These are phyloP conservation scores for Hypomyces rosellus DNA, from an alignment of 2,329 filamentous ascomycete species.

Conservation along the genomic window DNA sequence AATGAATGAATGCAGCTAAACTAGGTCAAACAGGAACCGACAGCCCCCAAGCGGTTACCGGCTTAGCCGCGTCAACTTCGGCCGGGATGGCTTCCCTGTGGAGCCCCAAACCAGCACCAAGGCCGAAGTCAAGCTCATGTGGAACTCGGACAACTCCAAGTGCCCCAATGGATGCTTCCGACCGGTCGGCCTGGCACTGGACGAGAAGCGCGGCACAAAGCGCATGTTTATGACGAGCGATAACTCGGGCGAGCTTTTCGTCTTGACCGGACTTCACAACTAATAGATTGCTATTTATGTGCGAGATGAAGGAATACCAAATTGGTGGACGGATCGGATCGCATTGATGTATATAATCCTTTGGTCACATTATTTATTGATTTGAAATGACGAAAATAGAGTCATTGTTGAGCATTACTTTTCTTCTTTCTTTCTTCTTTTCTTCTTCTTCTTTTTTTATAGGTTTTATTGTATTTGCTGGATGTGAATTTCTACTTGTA, in stretches of 20 bases:
- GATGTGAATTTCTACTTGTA: too few species aligned
- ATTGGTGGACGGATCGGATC: too few species aligned
- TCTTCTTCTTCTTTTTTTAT: too few species aligned
- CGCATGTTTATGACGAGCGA: slow-evolving; percentile 50
- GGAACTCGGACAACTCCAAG: slow-evolving; percentile 38
- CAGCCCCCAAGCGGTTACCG: slow-evolving; percentile 32
- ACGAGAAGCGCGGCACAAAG: slow-evolving; percentile 29
- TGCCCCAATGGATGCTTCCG: slow-evolving; percentile 48
- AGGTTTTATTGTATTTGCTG: too few species aligned
- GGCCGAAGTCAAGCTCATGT: slow-evolving; percentile 41
- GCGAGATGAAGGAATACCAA: too few species aligned
- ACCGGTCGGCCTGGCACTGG: slow-evolving; percentile 41
- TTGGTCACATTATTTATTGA: too few species aligned
- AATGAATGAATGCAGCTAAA: too few species aligned
- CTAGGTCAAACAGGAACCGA: slow-evolving; percentile 21
- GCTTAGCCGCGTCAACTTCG: slow-evolving; percentile 31
- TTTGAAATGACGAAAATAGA: too few species aligned
- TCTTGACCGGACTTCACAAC: slow-evolving; percentile 24
- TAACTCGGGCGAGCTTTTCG: slow-evolving; percentile 49
- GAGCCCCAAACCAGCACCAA: slow-evolving; percentile 29
- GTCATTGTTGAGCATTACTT: too few species aligned
- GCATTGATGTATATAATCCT: too few species aligned
- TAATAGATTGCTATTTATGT: too few species aligned
- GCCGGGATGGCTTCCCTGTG: slow-evolving; percentile 26
- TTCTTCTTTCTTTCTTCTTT: too few species aligned